Evolutionary conservation across 345 rosid genomes (phyloP).

Genomic region (Eucalyptus tenuipes): DNA sequence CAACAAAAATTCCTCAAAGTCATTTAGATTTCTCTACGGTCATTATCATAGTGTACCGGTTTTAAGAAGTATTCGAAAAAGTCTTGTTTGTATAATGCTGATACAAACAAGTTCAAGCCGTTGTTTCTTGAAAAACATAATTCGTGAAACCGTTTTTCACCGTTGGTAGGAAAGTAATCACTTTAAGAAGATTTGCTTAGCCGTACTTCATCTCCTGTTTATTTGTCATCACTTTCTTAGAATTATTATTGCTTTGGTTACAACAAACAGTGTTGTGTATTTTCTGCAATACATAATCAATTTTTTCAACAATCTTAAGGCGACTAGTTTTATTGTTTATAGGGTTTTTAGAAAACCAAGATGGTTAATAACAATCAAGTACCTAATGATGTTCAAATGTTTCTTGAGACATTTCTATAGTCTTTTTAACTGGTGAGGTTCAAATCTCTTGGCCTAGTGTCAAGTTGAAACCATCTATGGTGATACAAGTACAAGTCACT

Average conservation of each 20-base stretch:
- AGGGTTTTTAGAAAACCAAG: neutral
- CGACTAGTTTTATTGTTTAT: neutral
- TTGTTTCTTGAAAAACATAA: fast-evolving
- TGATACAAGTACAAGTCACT: neutral
- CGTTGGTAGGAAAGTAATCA: fast-evolving
- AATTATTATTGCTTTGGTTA: too few species aligned
- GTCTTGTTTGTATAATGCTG: too few species aligned
- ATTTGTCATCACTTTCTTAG: neutral
- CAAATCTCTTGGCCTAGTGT: neutral
- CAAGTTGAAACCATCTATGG: neutral
- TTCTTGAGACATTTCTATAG: neutral
- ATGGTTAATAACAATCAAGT: neutral
- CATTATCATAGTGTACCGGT: neutral
- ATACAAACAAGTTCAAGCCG: neutral
- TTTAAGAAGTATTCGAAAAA: too few species aligned
- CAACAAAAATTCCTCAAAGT: neutral
- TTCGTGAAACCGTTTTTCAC: fast-evolving
- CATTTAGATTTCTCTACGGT: neutral
- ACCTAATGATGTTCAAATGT: neutral
- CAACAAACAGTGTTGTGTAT: neutral
- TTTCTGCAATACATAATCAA: neutral
- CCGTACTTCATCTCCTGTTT: neutral
- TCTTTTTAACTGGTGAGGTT: neutral
- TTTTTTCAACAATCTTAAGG: neutral
- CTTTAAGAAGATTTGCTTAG: neutral